Evolutionary conservation across 768 basidiomycete genomes (phyloP).

Genomic region (Leccinum pellstonianum): DNA sequence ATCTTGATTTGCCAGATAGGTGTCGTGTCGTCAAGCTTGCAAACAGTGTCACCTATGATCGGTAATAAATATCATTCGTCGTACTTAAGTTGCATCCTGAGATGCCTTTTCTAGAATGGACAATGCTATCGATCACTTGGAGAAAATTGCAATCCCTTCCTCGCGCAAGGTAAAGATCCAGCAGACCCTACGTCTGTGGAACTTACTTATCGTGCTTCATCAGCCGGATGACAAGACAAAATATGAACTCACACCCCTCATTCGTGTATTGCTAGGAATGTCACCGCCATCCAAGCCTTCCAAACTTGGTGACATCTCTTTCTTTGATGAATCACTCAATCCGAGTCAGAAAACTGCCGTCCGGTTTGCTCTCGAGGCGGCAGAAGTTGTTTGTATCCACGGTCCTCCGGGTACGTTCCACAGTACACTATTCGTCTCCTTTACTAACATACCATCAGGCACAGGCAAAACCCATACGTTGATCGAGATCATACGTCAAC

Average conservation of each 20-base stretch:
- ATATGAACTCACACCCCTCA: slow-evolving; percentile 49
- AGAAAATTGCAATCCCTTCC: slow-evolving; percentile 40
- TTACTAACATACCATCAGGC: slow-evolving; percentile 37
- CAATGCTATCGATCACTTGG: slow-evolving; percentile 67
- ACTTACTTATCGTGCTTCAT: slow-evolving; percentile 1
- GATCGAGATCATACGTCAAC: slow-evolving; percentile 88
- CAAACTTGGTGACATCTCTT: slow-evolving; percentile 46
- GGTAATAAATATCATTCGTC: slow-evolving; percentile 39
- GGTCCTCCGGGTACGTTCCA: slow-evolving; percentile 80
- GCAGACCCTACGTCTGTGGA: neutral
- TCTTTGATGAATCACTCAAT: slow-evolving; percentile 79
- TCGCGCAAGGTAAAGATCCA: slow-evolving; percentile 20
- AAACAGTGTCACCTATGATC: slow-evolving; percentile 89
- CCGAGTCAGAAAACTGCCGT: slow-evolving; percentile 83
- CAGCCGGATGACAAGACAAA: slow-evolving; percentile 42
- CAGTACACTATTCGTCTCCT: neutral
- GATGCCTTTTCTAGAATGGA: slow-evolving; percentile 69
- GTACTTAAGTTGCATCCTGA: neutral
- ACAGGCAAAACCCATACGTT: slow-evolving; percentile 97
- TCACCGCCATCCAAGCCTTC: slow-evolving; percentile 42
- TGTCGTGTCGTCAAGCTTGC: slow-evolving; percentile 86
- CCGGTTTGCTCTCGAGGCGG: slow-evolving; percentile 73
- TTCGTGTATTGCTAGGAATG: slow-evolving; percentile 72
- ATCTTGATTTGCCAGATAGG: slow-evolving; percentile 80
- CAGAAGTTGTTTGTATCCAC: slow-evolving; percentile 89